Base-by-base conservation (phyloP, 768 basidiomycete species). In the Zangia roseola region DNA sequence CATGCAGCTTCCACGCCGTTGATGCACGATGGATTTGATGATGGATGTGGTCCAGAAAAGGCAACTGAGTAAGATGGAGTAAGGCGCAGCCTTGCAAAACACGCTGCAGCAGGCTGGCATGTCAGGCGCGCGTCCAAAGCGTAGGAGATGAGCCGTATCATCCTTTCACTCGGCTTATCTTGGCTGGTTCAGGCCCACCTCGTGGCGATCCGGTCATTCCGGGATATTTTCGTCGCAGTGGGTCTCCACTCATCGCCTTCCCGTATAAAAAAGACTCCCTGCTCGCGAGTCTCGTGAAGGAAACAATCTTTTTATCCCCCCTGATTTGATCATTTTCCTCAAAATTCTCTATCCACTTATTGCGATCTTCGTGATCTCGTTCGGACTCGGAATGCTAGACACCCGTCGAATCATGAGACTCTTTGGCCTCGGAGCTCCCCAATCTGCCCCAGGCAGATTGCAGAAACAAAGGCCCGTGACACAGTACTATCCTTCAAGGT, bases 381-480 rank as follows among this genome's bases (percentile, higher is more conserved):
- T 66, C 40, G 63, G 63, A 45, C 42, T 66, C 40, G 63, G 63
- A 45, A 69, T 68, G 65, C 53, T 69, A 53, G 61, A 68, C 54
- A 51, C 61, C 30, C 68, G 61, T 40, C 59, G 61, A 50, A 59
- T 69, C 61, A 63, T 65, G 68, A 69, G 44, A 39, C 50, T 69
- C 33, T 56, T 65, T 53, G 59, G 63, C 40, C 52, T 68, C 30
- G 63, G 68, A 38, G 55, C 59, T 23, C 53, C 63, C 33, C 66
- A 55, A 21, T 46, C 65, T 13, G n/a, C 54, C 21, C 28, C 59
- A 39, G 31, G 55, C 16, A 49, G 19, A 41, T 16, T 31, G 31
- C 63, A 60, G 39, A 58, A 43, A 40, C 55, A 54, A 43, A 45
- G 61, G 40, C 58, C 61, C 1, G 44, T 47, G 16, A 69, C 60